These are phyloP conservation scores for Ophiosphaerella narmari DNA, from an alignment of 2,329 filamentous ascomycete species.

Conservation along the genomic window DNA sequence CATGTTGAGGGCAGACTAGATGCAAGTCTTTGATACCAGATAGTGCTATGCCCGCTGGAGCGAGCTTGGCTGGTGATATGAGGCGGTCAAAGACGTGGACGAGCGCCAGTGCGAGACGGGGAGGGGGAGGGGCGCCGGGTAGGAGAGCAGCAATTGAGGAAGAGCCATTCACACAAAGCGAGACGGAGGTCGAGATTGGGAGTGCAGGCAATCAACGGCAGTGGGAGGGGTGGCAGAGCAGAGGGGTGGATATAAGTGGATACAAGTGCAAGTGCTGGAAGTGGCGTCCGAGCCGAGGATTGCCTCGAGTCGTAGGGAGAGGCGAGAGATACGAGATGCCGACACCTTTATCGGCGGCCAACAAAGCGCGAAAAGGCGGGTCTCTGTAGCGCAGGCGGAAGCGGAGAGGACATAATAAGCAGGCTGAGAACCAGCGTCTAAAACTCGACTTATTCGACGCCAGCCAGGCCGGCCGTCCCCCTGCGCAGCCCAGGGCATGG, in stretches of 20 bases:
- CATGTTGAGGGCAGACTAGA: constrained; percentile 22
- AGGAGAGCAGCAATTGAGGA: constrained; percentile 24
- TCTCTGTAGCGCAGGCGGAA: constrained; percentile 10
- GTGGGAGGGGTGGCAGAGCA: background rate
- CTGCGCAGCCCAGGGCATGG: constrained; percentile 4
- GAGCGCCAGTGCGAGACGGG: constrained; percentile 23
- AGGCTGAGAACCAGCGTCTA: constrained; percentile 1
- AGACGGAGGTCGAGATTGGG: background rate
- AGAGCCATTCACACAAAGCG: constrained; percentile 41
- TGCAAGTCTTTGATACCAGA: no score
- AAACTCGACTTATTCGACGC: constrained; percentile 13
- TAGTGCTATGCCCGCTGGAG: constrained; percentile 40
- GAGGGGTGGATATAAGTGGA: constrained; percentile 1
- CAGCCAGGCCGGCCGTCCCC: constrained; percentile 12
- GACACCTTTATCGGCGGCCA: no score
- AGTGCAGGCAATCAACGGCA: background rate
- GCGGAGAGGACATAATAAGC: constrained; percentile 14
- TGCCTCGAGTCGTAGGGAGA: constrained; percentile 7
- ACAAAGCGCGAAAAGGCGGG: constrained; percentile 18
- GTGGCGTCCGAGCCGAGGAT: constrained; percentile 10
- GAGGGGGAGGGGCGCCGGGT: constrained; percentile 22
- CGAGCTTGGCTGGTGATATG: constrained; percentile 40
- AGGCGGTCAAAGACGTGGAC: constrained; percentile 27
- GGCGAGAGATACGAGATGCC: constrained; percentile 1
- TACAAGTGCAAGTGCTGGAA: constrained; percentile 1